Evolutionary conservation across 805 yeast species (phyloP).

Genomic region (Wickerhamiella allomyrinae): DNA sequence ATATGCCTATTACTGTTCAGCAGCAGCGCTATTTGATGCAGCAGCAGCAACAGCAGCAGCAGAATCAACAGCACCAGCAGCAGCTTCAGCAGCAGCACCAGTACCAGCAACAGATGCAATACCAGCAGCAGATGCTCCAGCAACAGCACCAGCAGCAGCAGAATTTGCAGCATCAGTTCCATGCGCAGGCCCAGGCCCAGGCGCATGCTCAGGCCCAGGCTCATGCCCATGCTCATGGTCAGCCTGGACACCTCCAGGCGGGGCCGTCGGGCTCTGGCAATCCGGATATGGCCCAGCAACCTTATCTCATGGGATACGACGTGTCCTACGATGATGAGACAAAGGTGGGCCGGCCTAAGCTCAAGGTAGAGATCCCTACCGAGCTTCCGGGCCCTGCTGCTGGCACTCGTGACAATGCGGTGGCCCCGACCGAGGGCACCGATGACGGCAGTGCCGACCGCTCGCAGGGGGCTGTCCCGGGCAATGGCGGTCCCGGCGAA

Average conservation of each 20-base stretch:
- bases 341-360: constrained; percentile 22
- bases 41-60: not conserved
- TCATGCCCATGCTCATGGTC: not conserved
- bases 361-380: constrained; percentile 27
- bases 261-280: not conserved
- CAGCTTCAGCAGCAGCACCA: not conserved
- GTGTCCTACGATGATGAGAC: not conserved
- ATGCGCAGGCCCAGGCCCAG: not conserved
- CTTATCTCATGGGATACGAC: not conserved
- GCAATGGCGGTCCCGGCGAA: not conserved
- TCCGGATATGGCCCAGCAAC: not conserved
- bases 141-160: not conserved
- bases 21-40: not conserved
- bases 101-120: not conserved
- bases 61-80: not conserved
- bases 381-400: not conserved
- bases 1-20: not conserved
- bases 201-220: not conserved
- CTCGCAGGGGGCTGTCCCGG: not conserved
- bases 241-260: too few relatives aligned
- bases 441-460: not conserved
- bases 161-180: not conserved
- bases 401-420: not conserved
- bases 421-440: not conserved
- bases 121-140: not conserved